phyloP scores from a whole-genome alignment of 345 rosid genomes.

The Aquilaria malaccensis region DNA sequence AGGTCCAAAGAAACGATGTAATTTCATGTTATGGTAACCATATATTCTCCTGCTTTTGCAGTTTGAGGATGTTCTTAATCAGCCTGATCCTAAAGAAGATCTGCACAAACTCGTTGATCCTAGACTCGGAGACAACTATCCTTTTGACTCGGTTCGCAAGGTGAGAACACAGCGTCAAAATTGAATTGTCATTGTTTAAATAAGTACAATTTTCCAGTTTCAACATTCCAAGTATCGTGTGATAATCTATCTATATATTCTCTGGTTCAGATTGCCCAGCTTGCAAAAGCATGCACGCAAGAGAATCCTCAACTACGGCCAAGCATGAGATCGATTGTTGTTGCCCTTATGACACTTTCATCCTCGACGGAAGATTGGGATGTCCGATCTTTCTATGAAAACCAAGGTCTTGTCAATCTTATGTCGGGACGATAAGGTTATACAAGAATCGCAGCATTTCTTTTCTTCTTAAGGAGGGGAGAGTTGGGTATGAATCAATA shows the following conservation, averaged over 20 bases:
- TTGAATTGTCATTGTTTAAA: neutral
- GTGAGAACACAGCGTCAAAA: constrained; percentile 17
- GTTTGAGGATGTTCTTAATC: constrained; percentile 72
- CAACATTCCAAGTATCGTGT: neutral
- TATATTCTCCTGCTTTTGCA: constrained; percentile 14
- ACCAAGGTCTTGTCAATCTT: constrained; percentile 61
- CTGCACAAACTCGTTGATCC: constrained; percentile 60
- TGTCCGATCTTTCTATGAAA: constrained; percentile 55
- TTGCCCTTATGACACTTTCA: constrained; percentile 76
- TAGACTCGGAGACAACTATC: constrained; percentile 66
- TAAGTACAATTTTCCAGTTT: neutral
- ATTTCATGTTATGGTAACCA: neutral
- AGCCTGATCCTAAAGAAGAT: constrained; percentile 50
- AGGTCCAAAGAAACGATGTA: neutral
- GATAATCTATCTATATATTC: too few relatives aligned
- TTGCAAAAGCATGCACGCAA: constrained; percentile 82
- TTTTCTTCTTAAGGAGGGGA: too few relatives aligned
- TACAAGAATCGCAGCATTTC: neutral
- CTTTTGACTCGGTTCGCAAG: constrained; percentile 66
- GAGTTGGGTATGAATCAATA: too few relatives aligned
- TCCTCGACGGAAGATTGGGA: constrained; percentile 87
- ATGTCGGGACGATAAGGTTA: constrained; percentile 63
- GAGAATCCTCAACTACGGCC: constrained; percentile 79
- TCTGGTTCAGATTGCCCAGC: constrained; percentile 67
- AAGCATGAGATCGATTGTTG: constrained; percentile 85